Evolutionary conservation across 2,329 filamentous ascomycete genomes (phyloP).

Genomic region (Ophiostoma sp.): DNA sequence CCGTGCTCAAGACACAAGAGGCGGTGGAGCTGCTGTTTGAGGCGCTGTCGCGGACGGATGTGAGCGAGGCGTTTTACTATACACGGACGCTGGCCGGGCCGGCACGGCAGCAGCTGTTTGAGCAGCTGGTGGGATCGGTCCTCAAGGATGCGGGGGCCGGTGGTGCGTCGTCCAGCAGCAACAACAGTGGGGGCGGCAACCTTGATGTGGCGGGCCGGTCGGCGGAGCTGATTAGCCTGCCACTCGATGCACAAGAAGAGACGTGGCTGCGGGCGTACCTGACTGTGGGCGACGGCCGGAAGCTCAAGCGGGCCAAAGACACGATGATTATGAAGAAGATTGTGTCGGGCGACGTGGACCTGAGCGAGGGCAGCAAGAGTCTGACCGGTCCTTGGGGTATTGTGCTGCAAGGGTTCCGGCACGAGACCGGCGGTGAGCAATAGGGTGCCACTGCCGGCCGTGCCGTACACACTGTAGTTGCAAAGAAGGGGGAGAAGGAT

Average conservation of each 20-base stretch:
- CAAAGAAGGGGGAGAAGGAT: neutral
- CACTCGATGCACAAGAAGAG: constrained; percentile 71
- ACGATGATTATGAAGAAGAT: constrained; percentile 73
- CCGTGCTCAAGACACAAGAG: constrained; percentile 64
- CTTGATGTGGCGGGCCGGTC: constrained; percentile 54
- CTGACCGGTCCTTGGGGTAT: constrained; percentile 50
- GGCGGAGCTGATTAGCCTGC: constrained; percentile 70
- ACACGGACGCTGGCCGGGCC: constrained; percentile 63
- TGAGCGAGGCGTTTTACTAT: constrained; percentile 74
- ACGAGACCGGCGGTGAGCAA: constrained; percentile 39
- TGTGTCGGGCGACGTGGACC: constrained; percentile 62
- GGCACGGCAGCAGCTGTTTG: constrained; percentile 65
- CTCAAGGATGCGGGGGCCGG: constrained; percentile 43
- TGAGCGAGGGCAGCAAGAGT: constrained; percentile 42
- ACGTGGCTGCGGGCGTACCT: constrained; percentile 72
- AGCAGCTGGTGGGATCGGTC: constrained; percentile 62
- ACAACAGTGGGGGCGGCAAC: constrained; percentile 8
- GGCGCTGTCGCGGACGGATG: constrained; percentile 65
- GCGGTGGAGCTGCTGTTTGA: constrained; percentile 70
- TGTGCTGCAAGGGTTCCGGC: constrained; percentile 54
- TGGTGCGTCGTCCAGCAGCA: neutral
- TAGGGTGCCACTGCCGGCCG: constrained; percentile 23
- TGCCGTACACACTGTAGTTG: neutral
- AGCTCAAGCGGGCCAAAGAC: constrained; percentile 66
- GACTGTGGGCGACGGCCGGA: constrained; percentile 63